Percentiles rank a stretch among this genome's conserved stretches.
These are phyloP conservation scores for Ceratocystis ficicola DNA, from an alignment of 2,329 filamentous ascomycete species.

Conservation along the genomic window DNA sequence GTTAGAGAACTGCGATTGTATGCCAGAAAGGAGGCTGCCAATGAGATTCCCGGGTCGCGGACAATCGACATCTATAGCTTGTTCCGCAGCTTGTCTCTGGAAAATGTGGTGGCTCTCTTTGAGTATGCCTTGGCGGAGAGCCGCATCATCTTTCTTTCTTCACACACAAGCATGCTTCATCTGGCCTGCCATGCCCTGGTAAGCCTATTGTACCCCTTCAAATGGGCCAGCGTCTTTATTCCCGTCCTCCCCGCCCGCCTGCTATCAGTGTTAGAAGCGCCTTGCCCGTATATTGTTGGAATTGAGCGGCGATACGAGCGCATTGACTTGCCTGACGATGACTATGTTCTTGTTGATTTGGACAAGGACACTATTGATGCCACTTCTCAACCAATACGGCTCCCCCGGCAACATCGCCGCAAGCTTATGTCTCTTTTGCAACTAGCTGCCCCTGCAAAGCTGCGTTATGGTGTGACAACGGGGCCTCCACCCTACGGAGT, in stretches of 20 bases:
- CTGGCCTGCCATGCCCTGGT: constrained; percentile 78
- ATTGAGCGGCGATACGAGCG: constrained; percentile 85
- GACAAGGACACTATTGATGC: constrained; percentile 85
- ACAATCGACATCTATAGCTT: constrained; percentile 87
- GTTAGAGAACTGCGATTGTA: constrained; percentile 84
- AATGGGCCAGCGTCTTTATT: constrained; percentile 91
- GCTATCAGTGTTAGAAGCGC: constrained; percentile 81
- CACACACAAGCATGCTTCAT: constrained; percentile 91
- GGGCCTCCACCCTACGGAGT: constrained; percentile 87
- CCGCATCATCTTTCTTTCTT: constrained; percentile 89
- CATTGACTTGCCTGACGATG: constrained; percentile 79
- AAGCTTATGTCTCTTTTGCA: constrained; percentile 84
- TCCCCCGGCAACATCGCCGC: constrained; percentile 78
- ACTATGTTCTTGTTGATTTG: constrained; percentile 88
- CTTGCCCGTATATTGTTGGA: constrained; percentile 93
- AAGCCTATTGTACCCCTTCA: constrained; percentile 76
- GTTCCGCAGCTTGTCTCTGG: constrained; percentile 78
- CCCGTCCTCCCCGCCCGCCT: constrained; percentile 78
- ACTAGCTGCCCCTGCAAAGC: constrained; percentile 77
- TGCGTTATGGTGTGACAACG: constrained; percentile 71
- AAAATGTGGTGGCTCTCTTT: constrained; percentile 83
- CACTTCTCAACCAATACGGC: constrained; percentile 59
- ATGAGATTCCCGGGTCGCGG: constrained; percentile 84
- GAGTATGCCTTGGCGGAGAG: constrained; percentile 90
- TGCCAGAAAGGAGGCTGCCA: constrained; percentile 80